Conservation (phyloP, 1,284 basidiomycete species). For the Bothia castanella region DNA sequence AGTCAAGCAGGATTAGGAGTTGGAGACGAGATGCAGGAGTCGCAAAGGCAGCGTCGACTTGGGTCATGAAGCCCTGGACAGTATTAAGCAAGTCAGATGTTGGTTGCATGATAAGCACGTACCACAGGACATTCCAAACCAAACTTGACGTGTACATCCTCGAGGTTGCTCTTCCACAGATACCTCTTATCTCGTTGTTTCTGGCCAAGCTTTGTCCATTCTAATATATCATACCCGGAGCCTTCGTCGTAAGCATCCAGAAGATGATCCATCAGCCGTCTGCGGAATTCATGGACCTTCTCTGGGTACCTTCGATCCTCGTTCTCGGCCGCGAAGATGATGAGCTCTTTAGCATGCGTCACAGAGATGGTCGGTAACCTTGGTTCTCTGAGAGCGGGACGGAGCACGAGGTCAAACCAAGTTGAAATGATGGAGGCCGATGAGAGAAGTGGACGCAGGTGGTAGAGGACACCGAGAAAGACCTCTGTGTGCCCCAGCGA, state of each 20-base stretch:
- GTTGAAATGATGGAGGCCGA: slow-evolving; percentile 62
- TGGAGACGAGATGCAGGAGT: slow-evolving; percentile 62
- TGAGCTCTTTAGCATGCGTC: slow-evolving; percentile 66
- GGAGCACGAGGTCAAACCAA: slow-evolving; percentile 76
- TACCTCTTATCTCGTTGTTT: slow-evolving; percentile 55
- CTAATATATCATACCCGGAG: slow-evolving; percentile 66
- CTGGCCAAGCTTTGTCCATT: slow-evolving; percentile 63
- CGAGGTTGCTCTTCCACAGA: slow-evolving; percentile 72
- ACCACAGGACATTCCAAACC: slow-evolving; percentile 62
- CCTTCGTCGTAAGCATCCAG: slow-evolving; percentile 70
- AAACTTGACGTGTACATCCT: slow-evolving; percentile 64
- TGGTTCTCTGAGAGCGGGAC: slow-evolving; percentile 70
- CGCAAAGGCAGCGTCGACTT: slow-evolving; percentile 58
- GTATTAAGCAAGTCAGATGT: slow-evolving; percentile 14
- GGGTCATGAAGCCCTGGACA: slow-evolving; percentile 59
- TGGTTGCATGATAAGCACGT: slow-evolving; percentile 29
- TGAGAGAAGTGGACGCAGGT: slow-evolving; percentile 56
- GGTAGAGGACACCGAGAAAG: slow-evolving; percentile 62
- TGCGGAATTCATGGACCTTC: slow-evolving; percentile 59
- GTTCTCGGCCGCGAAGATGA: slow-evolving; percentile 56
- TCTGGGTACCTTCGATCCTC: slow-evolving; percentile 44
- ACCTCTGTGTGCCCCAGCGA: slow-evolving; percentile 57
- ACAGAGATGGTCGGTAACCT: slow-evolving; percentile 55
- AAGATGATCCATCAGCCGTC: slow-evolving; percentile 65
- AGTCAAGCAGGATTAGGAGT: slow-evolving; percentile 58